Base-by-base conservation (phyloP, 305 asterid genomes). In the Fraxinus nigra region DNA sequence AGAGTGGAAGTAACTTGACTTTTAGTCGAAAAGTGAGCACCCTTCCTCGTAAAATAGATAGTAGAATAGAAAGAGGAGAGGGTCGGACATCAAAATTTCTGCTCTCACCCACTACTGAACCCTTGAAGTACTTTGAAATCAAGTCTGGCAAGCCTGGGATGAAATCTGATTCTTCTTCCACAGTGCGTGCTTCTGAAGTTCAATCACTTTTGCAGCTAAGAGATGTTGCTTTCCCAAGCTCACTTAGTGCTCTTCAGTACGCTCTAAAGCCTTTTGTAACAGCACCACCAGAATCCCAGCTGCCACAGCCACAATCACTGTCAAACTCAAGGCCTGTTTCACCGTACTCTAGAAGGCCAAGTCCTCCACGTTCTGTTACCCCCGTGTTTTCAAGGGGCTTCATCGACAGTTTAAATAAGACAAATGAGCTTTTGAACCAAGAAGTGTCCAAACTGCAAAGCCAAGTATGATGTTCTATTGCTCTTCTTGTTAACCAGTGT, bases 151-250 rank as follows among this genome's bases (percentile, higher is more conserved):
- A 86, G 56, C 83, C 85, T 13, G 93, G 94, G 7, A 67, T 77
- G 24, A 84, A 79, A 78, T 33, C 90, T 3, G 97, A 92, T 70
- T 79, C 87, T 74, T 84, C 82, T 54, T 84, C 93, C 73, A 86
- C 91, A 14, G 90, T 93, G n/a, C 89, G 98, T 59, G 98, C 95
- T 70, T 94, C 98, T 5, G 98, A 95, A 87, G 98, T 95, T 83
- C 99, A 98, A 0, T 90, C 94, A 73, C 91, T 90, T 73, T 87
- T 90, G 82, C 97, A 94, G 78, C 85, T 95, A 6, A 95, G 91
- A 89, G 99, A 95, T 81, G 78, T 93, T 34, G 91, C 97, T 69
- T 94, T 95, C 86, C 98, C 98, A 0, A 93, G 97, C 84, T 94
- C 98, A 32, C 95, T 95, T 14, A 92, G 98, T 77, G 98, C 97